phyloP scores from a whole-genome alignment of 768 basidiomycete genomes.

The Russula sp. region DNA sequence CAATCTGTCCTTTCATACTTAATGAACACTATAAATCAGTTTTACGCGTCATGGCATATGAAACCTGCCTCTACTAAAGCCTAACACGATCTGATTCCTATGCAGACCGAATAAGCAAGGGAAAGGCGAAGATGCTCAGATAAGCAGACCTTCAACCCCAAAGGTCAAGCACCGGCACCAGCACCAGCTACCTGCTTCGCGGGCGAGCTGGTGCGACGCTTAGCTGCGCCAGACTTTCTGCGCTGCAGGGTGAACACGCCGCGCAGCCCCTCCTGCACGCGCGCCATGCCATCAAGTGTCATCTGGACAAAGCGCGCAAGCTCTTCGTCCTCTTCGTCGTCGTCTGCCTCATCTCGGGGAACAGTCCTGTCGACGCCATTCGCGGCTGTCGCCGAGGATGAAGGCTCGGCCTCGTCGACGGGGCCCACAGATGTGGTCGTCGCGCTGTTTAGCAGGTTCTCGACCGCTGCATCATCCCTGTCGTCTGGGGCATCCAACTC shows the following conservation, averaged over 20 bases:
- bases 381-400: conserved; percentile 8
- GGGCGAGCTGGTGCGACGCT: background rate
- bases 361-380: background rate
- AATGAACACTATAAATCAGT: conserved; percentile 1
- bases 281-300: conserved; percentile 18
- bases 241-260: conserved; percentile 16
- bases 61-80: background rate
- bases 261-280: conserved; percentile 20
- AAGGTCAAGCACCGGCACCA: conserved; percentile 15
- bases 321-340: conserved; percentile 17
- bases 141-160: background rate
- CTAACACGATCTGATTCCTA: background rate
- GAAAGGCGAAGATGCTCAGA: background rate
- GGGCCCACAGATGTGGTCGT: background rate
- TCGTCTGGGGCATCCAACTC: conserved; percentile 10
- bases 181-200: background rate
- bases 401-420: conserved; percentile 7
- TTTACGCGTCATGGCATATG: background rate
- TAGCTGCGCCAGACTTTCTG: conserved; percentile 4
- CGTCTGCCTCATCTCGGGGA: background rate
- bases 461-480: conserved; percentile 19
- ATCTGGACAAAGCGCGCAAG: conserved; percentile 18
- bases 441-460: conserved; percentile 11
- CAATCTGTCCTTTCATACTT: background rate
- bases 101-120: background rate